Conservation (phyloP, 108 stramenopile genomes). For the Nitzschia sp. region DNA sequence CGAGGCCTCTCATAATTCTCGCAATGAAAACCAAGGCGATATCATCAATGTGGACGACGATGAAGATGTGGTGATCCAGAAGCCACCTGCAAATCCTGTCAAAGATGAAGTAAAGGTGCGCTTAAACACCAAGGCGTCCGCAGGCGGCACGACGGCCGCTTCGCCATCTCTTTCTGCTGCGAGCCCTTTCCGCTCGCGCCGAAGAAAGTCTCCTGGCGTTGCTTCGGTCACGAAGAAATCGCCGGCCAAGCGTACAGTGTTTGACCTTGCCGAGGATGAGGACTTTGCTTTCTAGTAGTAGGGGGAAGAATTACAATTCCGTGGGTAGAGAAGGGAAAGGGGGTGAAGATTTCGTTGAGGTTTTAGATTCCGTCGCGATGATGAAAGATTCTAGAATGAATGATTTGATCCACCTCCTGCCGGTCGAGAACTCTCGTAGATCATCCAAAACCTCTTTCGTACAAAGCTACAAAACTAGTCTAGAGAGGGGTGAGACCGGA, state of each 20-base stretch:
- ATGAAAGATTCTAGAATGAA: too few relatives aligned
- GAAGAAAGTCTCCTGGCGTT: slow-evolving; percentile 13
- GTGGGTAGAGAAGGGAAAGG: too few relatives aligned
- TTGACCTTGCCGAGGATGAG: slow-evolving; percentile 9
- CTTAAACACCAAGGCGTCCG: background rate
- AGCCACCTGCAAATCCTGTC: background rate
- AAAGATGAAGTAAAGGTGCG: background rate
- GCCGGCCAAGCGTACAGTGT: slow-evolving; percentile 12
- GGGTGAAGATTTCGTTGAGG: too few relatives aligned
- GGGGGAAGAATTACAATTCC: too few relatives aligned
- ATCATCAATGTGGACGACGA: background rate
- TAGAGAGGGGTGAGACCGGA: too few relatives aligned
- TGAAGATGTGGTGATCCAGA: background rate
- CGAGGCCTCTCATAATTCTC: background rate
- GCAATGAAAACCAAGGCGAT: background rate
- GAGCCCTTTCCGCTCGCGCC: slow-evolving; percentile 15
- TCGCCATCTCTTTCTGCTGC: background rate
- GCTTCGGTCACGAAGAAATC: background rate
- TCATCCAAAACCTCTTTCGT: too few relatives aligned
- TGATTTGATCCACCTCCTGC: too few relatives aligned
- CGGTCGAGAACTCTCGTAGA: too few relatives aligned
- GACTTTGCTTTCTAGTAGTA: slow-evolving; percentile 13
- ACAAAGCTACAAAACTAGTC: too few relatives aligned
- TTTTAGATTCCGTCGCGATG: too few relatives aligned
- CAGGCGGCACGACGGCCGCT: background rate